Percentiles rank a stretch among this genome's conserved stretches.
These are phyloP conservation scores for Leccinum broughii DNA, from an alignment of 768 basidiomycete species.

Conservation along the genomic window DNA sequence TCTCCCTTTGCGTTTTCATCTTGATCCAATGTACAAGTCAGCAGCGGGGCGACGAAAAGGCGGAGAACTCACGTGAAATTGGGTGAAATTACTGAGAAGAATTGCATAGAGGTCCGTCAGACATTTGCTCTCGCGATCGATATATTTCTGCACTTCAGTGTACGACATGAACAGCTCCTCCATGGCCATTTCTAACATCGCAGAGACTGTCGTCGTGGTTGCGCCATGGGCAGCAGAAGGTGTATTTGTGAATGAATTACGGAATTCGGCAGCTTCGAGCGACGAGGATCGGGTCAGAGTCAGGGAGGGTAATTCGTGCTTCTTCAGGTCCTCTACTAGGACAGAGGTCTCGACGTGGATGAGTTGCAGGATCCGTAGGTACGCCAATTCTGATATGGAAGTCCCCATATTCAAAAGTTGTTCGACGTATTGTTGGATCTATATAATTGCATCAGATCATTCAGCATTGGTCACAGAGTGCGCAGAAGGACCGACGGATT, in stretches of 20 bases:
- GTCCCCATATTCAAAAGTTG: slow-evolving; percentile 75
- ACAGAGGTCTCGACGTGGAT: slow-evolving; percentile 75
- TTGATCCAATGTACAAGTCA: slow-evolving; percentile 22
- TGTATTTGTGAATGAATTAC: slow-evolving; percentile 47
- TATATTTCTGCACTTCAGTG: slow-evolving; percentile 86
- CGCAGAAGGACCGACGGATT: slow-evolving; percentile 65
- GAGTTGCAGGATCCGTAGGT: slow-evolving; percentile 87
- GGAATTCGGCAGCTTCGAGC: slow-evolving; percentile 61
- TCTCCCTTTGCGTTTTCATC: slow-evolving; percentile 58
- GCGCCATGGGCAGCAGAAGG: slow-evolving; percentile 43
- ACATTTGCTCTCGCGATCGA: slow-evolving; percentile 88
- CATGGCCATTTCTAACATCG: slow-evolving; percentile 94
- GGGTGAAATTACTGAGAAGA: slow-evolving; percentile 72
- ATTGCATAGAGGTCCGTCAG: slow-evolving; percentile 75
- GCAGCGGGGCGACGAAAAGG: slow-evolving; percentile 2
- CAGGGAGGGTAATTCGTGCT: slow-evolving; percentile 78
- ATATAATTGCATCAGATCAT: slow-evolving; percentile 9
- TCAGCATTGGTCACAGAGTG: slow-evolving; percentile 1
- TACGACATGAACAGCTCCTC: slow-evolving; percentile 96
- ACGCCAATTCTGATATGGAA: slow-evolving; percentile 82
- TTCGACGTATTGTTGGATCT: slow-evolving; percentile 98
- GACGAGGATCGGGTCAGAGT: slow-evolving; percentile 58
- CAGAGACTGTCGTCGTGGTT: slow-evolving; percentile 53
- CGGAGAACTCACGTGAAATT: slow-evolving; percentile 71
- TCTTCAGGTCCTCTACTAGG: slow-evolving; percentile 89